Evolutionary conservation across 1,284 basidiomycete genomes (phyloP), one percentile per base, ranked within the genome.

Genomic region (Gomphus bonarii): DNA sequence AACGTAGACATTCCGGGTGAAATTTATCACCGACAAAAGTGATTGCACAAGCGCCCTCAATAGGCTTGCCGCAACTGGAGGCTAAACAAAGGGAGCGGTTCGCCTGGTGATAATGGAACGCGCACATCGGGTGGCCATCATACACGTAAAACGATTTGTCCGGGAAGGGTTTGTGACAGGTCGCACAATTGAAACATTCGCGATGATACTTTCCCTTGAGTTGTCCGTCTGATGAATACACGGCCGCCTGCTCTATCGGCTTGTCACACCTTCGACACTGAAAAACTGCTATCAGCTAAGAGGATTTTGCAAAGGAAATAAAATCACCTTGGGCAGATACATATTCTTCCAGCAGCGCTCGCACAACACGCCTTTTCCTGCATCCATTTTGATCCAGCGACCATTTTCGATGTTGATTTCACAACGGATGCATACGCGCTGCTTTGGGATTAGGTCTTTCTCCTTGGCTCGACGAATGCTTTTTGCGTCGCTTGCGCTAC

Each of bases 341-440:
- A 94, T 87, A 65, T 88, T 84, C 76, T 94, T 94, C 91, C 91
- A 95, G 69, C 91, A 93, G 63, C 70, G 72, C 66, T 92, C 92
- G 68, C 91, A 95, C 61, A 95, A 71, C 36, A 81, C 79, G 14
- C 75, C 82, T 30, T 57, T 50, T 54, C 85, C 88, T 22, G 78
- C 81, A 63, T 93, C 90, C 66, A 88, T 79, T 62, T 75, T 74
- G 60, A 91, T 81, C 87, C 88, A 94, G 62, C 85, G 75, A 60
- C 85, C 85, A 62, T 91, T 86, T 42, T 85, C 84, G 55, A 94
- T 86, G 58, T 64, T 70, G 65, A 76, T 78, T 58, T 75, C 70
- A 68, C 91, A 94, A 61, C 81, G 78, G 48, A 81, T 72, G 65
- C 91, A 95, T 25, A 72, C 67, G 60, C 73, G 74, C 43, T 67